These are phyloP conservation scores for Vanderwaltozyma yarrowii DNA, from an alignment of 805 yeast species.

Conservation along the genomic window DNA sequence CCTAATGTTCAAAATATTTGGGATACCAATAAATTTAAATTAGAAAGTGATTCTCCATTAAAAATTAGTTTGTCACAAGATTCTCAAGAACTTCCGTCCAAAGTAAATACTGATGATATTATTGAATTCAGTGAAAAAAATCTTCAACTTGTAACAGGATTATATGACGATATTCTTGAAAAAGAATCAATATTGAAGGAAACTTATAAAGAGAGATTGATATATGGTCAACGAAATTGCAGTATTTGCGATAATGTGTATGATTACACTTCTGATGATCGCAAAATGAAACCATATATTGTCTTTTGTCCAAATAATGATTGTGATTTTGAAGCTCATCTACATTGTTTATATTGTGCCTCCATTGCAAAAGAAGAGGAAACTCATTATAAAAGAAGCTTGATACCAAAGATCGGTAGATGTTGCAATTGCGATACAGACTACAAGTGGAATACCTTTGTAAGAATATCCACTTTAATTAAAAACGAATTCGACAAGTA, in stretches of 20 bases:
- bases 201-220: constrained; percentile 13
- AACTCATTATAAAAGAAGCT: too few relatives aligned
- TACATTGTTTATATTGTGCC: constrained; percentile 31
- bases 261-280: constrained; percentile 30
- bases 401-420: too few relatives aligned
- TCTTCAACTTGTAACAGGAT: constrained; percentile 17
- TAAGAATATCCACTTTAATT: background rate
- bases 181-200: constrained; percentile 8
- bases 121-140: constrained; percentile 11
- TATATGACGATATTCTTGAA: constrained; percentile 13
- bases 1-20: constrained; percentile 16
- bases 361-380: constrained; percentile 12
- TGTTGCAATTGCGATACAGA: background rate
- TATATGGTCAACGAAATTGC: constrained; percentile 24
- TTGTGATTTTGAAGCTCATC: constrained; percentile 31
- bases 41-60: background rate
- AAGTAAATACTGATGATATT: constrained; percentile 4
- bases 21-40: constrained; percentile 17
- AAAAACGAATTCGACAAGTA: too few relatives aligned
- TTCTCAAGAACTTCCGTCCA: background rate
- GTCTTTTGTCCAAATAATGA: constrained; percentile 26
- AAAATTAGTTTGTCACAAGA: background rate
- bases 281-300: constrained; percentile 23
- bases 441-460: background rate
- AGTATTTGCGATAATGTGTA: constrained; percentile 23